Conservation (phyloP, 2,329 filamentous ascomycete genomes). For the Claviceps monticola region DNA sequence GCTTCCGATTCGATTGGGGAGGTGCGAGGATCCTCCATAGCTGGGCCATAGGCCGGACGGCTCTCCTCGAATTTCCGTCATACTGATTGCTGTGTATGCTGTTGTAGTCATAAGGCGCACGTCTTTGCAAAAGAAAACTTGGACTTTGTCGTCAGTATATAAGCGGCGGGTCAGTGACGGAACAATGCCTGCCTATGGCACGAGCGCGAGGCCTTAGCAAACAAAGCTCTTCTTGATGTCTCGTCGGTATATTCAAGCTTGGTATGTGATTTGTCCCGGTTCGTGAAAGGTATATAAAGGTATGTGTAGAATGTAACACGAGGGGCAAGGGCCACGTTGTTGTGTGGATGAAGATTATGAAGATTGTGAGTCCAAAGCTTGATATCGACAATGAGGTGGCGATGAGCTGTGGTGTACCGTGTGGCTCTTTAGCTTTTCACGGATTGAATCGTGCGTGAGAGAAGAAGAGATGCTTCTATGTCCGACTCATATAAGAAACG, state of each 20-base stretch:
- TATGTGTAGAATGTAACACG: neutral
- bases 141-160: neutral
- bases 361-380: neutral
- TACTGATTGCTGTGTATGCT: slow-evolving; percentile 42
- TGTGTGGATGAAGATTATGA: neutral
- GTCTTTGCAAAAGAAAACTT: slow-evolving; percentile 11
- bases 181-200: neutral
- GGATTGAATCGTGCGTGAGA: slow-evolving; percentile 1
- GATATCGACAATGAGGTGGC: neutral
- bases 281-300: neutral
- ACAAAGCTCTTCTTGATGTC: neutral
- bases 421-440: slow-evolving; percentile 2
- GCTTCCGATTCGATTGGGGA: slow-evolving; percentile 36
- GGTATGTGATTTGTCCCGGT: too few species aligned
- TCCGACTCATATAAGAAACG: slow-evolving; percentile 1
- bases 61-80: slow-evolving; percentile 50
- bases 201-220: neutral
- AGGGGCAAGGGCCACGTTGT: neutral
- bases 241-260: too few species aligned
- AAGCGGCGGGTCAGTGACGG: neutral
- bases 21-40: slow-evolving; percentile 40
- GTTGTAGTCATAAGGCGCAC: slow-evolving; percentile 46
- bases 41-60: slow-evolving; percentile 42
- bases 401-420: too few species aligned
- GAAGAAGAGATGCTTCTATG: slow-evolving; percentile 2